A percentile compares a stretch with the other conserved stretches of the same genome.
Conservation (phyloP, 768 basidiomycete species). For the Russula griseocarnosa region DNA sequence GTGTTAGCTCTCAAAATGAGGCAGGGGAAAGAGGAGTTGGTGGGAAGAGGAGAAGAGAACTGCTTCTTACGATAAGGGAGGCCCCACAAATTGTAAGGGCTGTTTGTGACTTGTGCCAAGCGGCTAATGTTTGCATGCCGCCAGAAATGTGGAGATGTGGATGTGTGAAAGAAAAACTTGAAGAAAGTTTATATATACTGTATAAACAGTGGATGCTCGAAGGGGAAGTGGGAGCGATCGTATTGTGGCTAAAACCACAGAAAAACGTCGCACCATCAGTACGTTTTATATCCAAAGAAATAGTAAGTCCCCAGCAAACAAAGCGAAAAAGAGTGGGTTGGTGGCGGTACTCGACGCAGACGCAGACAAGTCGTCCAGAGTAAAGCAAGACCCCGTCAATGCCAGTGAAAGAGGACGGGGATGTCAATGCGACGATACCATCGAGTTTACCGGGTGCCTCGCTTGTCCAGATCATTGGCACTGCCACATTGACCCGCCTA, state of each 20-base stretch:
- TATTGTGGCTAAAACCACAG: background rate
- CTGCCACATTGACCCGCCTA: background rate
- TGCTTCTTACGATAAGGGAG: conserved; percentile 6
- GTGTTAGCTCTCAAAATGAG: conserved; percentile 1
- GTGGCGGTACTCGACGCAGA: background rate
- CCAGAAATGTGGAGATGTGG: too few relatives aligned
- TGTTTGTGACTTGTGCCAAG: background rate
- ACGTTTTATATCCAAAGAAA: background rate
- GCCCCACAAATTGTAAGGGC: background rate
- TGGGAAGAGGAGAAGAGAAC: background rate
- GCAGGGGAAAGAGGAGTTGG: too few relatives aligned
- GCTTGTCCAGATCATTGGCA: background rate
- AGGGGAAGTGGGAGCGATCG: background rate
- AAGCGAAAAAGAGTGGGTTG: background rate
- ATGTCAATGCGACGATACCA: background rate
- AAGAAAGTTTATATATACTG: background rate
- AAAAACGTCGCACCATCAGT: background rate
- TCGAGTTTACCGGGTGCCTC: background rate
- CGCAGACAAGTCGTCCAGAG: background rate
- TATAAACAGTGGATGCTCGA: background rate
- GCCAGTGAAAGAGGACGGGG: background rate
- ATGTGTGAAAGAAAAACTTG: background rate
- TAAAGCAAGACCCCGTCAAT: background rate
- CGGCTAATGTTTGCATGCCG: background rate
- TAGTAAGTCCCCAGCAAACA: background rate